Evolutionary conservation across 371 early-diverging fungal genomes (phyloP).

Genomic region (Syncephalastrum contaminatum): DNA sequence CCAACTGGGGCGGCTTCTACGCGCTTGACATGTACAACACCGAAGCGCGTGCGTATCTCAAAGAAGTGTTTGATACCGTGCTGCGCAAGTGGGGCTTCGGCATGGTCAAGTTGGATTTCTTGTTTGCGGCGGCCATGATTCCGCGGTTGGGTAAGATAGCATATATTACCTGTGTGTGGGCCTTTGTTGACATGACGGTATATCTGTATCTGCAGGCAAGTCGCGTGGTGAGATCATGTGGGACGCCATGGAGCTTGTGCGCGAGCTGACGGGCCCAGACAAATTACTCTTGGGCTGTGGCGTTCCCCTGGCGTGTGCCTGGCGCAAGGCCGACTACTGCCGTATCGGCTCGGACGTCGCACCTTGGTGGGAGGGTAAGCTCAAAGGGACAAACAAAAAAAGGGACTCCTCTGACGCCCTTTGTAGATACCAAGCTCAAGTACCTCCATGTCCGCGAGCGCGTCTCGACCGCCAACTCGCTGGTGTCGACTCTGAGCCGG

Average conservation of each 20-base stretch:
- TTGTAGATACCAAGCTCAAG: slow-evolving; percentile 44
- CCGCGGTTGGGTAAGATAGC: slow-evolving; percentile 37
- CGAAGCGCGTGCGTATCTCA: slow-evolving; percentile 46
- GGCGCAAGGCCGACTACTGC: slow-evolving; percentile 57
- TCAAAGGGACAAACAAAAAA: neutral
- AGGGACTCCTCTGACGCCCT: neutral
- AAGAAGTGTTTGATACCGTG: slow-evolving; percentile 50
- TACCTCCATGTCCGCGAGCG: slow-evolving; percentile 59
- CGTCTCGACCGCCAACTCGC: slow-evolving; percentile 56
- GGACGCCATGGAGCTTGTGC: slow-evolving; percentile 58
- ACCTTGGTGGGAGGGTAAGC: slow-evolving; percentile 49
- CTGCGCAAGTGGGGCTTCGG: slow-evolving; percentile 56
- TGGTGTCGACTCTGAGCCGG: slow-evolving; percentile 53
- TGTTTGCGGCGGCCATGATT: slow-evolving; percentile 61
- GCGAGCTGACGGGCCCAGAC: slow-evolving; percentile 49
- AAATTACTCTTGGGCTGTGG: slow-evolving; percentile 59
- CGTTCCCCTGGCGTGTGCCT: slow-evolving; percentile 54
- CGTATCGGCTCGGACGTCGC: slow-evolving; percentile 64
- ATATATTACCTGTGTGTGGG: too few species aligned
- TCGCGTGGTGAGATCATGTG: slow-evolving; percentile 62
- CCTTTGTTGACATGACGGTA: too few species aligned
- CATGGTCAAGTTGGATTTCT: slow-evolving; percentile 61
- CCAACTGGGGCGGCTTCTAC: slow-evolving; percentile 55
- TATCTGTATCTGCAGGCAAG: slow-evolving; percentile 14
- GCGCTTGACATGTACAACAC: slow-evolving; percentile 54